phyloP scores from a whole-genome alignment of 352 stramenopile genomes.

The Salisapilia sapeloensis region DNA sequence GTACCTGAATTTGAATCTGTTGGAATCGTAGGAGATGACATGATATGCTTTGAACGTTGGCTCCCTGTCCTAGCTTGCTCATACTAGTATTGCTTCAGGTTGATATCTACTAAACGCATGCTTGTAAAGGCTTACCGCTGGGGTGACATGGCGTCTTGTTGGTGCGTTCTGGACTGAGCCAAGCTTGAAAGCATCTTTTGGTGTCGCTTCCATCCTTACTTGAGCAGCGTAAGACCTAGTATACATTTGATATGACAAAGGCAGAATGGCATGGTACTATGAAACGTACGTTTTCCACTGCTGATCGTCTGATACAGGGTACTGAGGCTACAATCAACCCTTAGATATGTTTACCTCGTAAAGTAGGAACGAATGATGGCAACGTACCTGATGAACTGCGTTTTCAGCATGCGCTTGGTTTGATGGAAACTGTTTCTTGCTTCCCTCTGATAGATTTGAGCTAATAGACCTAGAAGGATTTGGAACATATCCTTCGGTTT shows the following conservation, averaged over 20 bases:
- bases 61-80: conserved; percentile 9
- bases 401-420: too few species aligned
- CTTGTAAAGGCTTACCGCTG: conserved; percentile 14
- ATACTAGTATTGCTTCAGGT: conserved; percentile 5
- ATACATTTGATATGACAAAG: neutral
- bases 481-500: too few species aligned
- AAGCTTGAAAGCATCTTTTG: conserved; percentile 21
- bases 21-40: conserved; percentile 5
- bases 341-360: too few species aligned
- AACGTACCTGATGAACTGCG: too few species aligned
- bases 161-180: conserved; percentile 34
- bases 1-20: conserved; percentile 1
- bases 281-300: conserved; percentile 60
- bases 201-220: conserved; percentile 25
- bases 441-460: too few species aligned
- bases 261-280: neutral
- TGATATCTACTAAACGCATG: neutral
- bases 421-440: too few species aligned
- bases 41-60: conserved; percentile 2
- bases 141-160: conserved; percentile 40
- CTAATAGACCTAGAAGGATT: too few species aligned
- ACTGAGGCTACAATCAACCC: too few species aligned
- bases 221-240: conserved; percentile 45
- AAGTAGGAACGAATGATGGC: too few species aligned
- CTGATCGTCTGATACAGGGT: too few species aligned